phyloP scores from a whole-genome alignment of 2,329 filamentous ascomycete genomes.

The Phaeophleospora eucalypticola region DNA sequence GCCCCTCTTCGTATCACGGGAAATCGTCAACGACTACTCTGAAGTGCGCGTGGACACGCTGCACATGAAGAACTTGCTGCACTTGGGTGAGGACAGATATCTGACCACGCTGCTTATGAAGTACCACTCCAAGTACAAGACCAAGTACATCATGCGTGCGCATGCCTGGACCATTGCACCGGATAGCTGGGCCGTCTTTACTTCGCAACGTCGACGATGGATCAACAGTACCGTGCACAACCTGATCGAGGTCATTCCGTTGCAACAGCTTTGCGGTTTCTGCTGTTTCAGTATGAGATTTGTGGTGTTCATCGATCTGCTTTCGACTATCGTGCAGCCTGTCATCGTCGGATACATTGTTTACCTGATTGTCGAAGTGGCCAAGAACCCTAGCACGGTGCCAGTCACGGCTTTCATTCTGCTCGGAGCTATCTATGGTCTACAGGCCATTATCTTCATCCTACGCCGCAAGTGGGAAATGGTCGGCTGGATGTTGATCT shows the following conservation, averaged over 20 bases:
- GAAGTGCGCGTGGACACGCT: conserved; percentile 95
- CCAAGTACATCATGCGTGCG: conserved; percentile 89
- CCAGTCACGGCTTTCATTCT: conserved; percentile 86
- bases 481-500: conserved; percentile 99
- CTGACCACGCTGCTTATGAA: conserved; percentile 92
- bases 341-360: conserved; percentile 85
- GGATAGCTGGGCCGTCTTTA: conserved; percentile 88
- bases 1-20: conserved; percentile 90
- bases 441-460: conserved; percentile 96
- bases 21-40: conserved; percentile 81
- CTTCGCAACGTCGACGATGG: conserved; percentile 98
- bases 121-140: conserved; percentile 91
- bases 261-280: conserved; percentile 95
- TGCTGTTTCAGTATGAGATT: conserved; percentile 99
- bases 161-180: conserved; percentile 97
- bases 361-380: conserved; percentile 77
- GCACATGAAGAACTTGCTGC: conserved; percentile 97
- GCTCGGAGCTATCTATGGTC: conserved; percentile 90
- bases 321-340: conserved; percentile 88
- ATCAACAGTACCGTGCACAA: conserved; percentile 99
- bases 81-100: conserved; percentile 96
- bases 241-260: conserved; percentile 86
- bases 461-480: conserved; percentile 97
- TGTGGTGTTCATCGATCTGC: conserved; percentile 87
- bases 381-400: conserved; percentile 58